Conservation (phyloP, 2,329 filamentous ascomycete genomes). For the Arachnopeziza araneosa region DNA sequence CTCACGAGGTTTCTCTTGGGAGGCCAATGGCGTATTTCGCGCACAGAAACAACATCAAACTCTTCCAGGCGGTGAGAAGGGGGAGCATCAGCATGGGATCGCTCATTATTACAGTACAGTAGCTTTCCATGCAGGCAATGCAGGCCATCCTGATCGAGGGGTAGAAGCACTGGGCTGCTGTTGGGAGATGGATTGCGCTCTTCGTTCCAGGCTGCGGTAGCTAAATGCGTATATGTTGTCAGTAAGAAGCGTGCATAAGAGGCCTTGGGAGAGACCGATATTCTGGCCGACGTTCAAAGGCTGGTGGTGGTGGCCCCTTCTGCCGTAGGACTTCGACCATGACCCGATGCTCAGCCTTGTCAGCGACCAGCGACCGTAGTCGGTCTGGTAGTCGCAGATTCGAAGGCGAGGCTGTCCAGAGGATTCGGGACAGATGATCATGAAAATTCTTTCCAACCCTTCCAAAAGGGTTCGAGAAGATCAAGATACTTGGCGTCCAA, state of each 20-base stretch:
- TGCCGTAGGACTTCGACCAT: too few relatives aligned
- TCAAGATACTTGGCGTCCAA: neutral
- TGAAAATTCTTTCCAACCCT: neutral
- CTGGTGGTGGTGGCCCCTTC: neutral
- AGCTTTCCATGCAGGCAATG: conserved; percentile 19
- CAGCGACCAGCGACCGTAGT: neutral
- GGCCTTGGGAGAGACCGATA: neutral
- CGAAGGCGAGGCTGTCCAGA: conserved; percentile 3
- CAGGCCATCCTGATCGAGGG: neutral
- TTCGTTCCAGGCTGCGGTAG: neutral
- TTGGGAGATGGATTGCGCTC: neutral
- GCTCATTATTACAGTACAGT: conserved; percentile 9
- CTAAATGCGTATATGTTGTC: neutral
- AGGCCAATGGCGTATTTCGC: neutral
- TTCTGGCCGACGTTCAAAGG: neutral
- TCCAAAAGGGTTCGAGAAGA: neutral
- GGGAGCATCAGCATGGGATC: conserved; percentile 13
- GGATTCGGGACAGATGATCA: conserved; percentile 16
- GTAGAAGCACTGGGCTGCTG: neutral
- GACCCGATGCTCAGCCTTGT: neutral
- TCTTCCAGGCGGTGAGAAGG: conserved; percentile 21
- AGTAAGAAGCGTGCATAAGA: neutral
- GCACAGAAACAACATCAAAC: conserved; percentile 15
- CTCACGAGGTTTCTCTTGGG: neutral
- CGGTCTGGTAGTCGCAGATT: conserved; percentile 7